Conservation (phyloP, 108 stramenopile genomes). For the Nitzschia sp. region DNA sequence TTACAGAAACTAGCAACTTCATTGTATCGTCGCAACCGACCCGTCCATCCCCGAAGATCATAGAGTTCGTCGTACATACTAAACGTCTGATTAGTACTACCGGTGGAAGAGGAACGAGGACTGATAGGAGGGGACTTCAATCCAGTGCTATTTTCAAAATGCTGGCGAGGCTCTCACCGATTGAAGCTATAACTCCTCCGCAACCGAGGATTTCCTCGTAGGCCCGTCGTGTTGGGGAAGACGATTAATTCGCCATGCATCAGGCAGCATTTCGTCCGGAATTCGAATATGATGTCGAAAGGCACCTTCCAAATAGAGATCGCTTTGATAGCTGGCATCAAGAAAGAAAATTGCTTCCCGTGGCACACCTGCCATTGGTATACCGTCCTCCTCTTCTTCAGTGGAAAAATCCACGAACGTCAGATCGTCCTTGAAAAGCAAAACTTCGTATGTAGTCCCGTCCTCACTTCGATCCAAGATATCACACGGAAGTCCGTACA, state of each 20-base stretch:
- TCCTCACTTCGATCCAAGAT: constrained; percentile 32
- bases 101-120: too few species aligned
- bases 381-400: neutral
- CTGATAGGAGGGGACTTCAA: too few species aligned
- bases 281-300: constrained; percentile 75
- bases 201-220: too few species aligned
- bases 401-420: neutral
- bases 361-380: constrained; percentile 24
- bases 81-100: too few species aligned
- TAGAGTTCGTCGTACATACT: too few species aligned
- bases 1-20: too few species aligned
- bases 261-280: constrained; percentile 65
- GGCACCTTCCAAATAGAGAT: constrained; percentile 43
- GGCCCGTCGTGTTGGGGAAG: too few species aligned
- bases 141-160: too few species aligned
- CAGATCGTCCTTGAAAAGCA: constrained; percentile 7
- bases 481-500: constrained; percentile 34
- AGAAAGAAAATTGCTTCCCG: constrained; percentile 51
- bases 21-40: too few species aligned
- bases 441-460: constrained; percentile 4
- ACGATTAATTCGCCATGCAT: constrained; percentile 65
- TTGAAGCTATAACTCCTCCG: too few species aligned
- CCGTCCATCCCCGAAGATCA: too few species aligned
- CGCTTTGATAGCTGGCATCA: constrained; percentile 44
- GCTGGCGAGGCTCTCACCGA: too few species aligned